These are phyloP conservation scores for Litchi chinensis DNA, from an alignment of 345 rosid genomes.

Conservation along the genomic window DNA sequence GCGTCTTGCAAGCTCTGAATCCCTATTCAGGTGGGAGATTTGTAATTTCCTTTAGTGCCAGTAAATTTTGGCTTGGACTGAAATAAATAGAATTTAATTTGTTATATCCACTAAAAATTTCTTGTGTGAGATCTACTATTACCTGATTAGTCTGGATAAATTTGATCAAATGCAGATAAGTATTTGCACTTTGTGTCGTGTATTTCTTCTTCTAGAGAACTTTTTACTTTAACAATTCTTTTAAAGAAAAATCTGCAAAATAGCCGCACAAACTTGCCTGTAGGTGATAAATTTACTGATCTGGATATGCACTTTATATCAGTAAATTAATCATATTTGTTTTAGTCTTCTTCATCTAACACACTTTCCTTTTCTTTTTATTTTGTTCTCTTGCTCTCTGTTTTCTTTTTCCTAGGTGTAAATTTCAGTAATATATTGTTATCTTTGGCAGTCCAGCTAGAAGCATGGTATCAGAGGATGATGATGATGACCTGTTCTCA, in stretches of 20 bases:
- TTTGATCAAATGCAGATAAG: background rate
- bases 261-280: background rate
- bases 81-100: slow-evolving; percentile 7
- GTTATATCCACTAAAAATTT: background rate
- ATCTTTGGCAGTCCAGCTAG: slow-evolving; percentile 92
- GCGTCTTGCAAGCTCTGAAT: slow-evolving; percentile 70
- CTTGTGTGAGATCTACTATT: background rate
- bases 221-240: background rate
- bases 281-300: background rate
- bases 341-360: background rate
- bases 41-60: slow-evolving; percentile 1
- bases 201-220: background rate
- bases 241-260: background rate
- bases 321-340: background rate
- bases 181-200: background rate
- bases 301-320: slow-evolving; percentile 12
- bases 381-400: background rate
- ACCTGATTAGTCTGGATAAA: background rate
- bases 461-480: slow-evolving; percentile 74
- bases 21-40: slow-evolving; percentile 70
- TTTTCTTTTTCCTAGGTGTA: background rate
- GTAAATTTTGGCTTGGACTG: slow-evolving; percentile 3
- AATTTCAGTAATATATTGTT: slow-evolving; percentile 44
- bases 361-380: background rate
- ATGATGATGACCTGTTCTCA: slow-evolving; percentile 59